Base-by-base conservation (phyloP, 1,284 basidiomycete species). In the Sphagnurus paluster region DNA sequence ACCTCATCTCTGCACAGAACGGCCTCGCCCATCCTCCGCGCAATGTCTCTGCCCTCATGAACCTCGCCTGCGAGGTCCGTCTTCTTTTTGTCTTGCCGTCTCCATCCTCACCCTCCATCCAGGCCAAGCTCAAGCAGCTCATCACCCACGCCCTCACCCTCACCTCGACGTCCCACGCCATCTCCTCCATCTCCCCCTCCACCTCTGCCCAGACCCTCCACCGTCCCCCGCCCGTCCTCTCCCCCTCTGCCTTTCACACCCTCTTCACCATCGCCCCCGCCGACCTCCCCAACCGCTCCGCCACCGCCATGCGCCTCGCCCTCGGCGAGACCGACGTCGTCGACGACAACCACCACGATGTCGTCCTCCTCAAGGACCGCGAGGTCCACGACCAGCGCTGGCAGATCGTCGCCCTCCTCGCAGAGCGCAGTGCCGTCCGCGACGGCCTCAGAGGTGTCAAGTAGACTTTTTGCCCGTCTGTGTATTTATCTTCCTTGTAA, bases 91-190 rank as follows among this genome's bases (percentile, higher is more conserved):
- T 38, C 10, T 23, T 10, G 32, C 20, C 14, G 24, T 23, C 24
- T 17, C 21, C 24, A 45, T 41, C 38, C 45, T 42, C 17, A 36
- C 9, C 14, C 1, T 13, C n/a, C n/a, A 5, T 24, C 7, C 36
- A 90, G 87, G 84, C 85, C 7, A 89, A 89, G 60, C 71, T 91
- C 6, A 91, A 91, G 60, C 86, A 90, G 50, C 73, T 91, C 13
- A 84, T 91, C 49, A 85, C 82, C 0, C 85, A 86, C 58, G 85
- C 88, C 3, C 65, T 91, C 25, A 83, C 86, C 2, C 68, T 90
- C 7, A 90, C 87, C 1, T 81, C 85, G 0, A 77, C 82, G 4
- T 90, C 88, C 2, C 79, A 83, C 54, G 80, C 84, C 21, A 84
- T 89, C 55, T 77, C 83, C 1, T 90, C 88, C 34, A 87, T 90